Conservation (phyloP, 2,329 filamentous ascomycete genomes). For the Aspergillus sp. region DNA sequence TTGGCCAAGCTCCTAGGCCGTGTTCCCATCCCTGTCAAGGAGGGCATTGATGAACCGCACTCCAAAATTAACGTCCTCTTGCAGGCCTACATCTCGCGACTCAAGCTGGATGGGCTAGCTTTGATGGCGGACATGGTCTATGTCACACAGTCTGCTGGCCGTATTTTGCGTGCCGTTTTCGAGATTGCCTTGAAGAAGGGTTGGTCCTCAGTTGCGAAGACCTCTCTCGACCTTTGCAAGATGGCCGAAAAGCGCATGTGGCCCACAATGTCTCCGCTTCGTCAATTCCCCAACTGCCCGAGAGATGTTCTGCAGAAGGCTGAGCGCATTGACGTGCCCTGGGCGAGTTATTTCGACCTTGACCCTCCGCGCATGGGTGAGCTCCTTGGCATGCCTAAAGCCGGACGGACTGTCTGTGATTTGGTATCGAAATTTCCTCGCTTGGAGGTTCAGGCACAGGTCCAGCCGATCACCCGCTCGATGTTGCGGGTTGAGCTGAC, state of each 20-base stretch:
- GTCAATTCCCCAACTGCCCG: slow-evolving; percentile 78
- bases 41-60: slow-evolving; percentile 91
- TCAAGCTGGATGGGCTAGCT: slow-evolving; percentile 87
- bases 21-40: slow-evolving; percentile 94
- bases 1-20: slow-evolving; percentile 80
- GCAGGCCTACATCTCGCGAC: slow-evolving; percentile 90
- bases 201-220: slow-evolving; percentile 88
- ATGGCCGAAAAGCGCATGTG: slow-evolving; percentile 99
- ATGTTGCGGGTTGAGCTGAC: slow-evolving; percentile 85
- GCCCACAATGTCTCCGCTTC: slow-evolving; percentile 93
- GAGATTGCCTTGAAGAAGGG: slow-evolving; percentile 97
- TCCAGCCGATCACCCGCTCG: slow-evolving; percentile 88
- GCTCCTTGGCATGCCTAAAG: slow-evolving; percentile 80
- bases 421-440: slow-evolving; percentile 89
- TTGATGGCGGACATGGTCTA: slow-evolving; percentile 99
- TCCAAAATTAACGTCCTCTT: slow-evolving; percentile 97
- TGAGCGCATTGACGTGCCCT: slow-evolving; percentile 88
- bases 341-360: slow-evolving; percentile 89
- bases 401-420: slow-evolving; percentile 74
- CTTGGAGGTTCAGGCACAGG: slow-evolving; percentile 83
- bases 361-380: slow-evolving; percentile 96
- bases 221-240: slow-evolving; percentile 89
- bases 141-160: slow-evolving; percentile 92
- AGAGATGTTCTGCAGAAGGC: slow-evolving; percentile 83
- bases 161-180: slow-evolving; percentile 90